Evolutionary conservation across 2,329 filamentous ascomycete genomes (phyloP).

Genomic region (Chalaropsis ovoidea): DNA sequence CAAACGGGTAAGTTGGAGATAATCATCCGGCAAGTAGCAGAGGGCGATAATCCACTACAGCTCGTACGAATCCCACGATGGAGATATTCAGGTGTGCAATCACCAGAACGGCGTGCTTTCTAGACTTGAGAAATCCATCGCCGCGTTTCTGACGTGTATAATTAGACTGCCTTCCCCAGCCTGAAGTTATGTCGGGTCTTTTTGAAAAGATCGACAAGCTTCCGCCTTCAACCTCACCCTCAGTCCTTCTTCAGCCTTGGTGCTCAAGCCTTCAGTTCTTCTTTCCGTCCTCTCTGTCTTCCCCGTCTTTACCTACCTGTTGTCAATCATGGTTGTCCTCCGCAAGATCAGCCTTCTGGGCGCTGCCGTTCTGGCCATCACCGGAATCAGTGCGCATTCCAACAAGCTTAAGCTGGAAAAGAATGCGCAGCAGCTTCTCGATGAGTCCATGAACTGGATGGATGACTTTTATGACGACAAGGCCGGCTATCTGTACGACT

Average conservation of each 20-base stretch:
- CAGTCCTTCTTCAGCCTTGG: not conserved
- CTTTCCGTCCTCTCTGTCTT: not conserved
- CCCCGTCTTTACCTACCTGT: not conserved
- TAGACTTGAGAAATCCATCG: not conserved
- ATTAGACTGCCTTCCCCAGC: not conserved
- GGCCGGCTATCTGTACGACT: conserved; percentile 45
- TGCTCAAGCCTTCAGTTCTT: not conserved
- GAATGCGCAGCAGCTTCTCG: conserved; percentile 31
- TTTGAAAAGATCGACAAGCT: not conserved
- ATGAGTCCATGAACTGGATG: conserved; percentile 46
- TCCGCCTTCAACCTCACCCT: not conserved
- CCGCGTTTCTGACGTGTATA: conserved; percentile 1
- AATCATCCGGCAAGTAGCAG: not conserved
- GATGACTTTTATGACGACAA: conserved; percentile 45
- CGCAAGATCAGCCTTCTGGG: conserved; percentile 15
- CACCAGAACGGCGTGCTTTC: not conserved
- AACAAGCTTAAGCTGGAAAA: conserved; percentile 15
- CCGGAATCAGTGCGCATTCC: not conserved
- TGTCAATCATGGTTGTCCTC: not conserved
- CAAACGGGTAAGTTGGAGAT: not conserved
- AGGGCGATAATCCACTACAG: not conserved
- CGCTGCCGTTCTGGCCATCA: conserved; percentile 1
- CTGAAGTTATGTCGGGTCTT: not conserved
- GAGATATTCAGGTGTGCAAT: not conserved
- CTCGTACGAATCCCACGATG: not conserved